Conservation (phyloP, 106 monocot genomes). For the Acorus gramineus region DNA sequence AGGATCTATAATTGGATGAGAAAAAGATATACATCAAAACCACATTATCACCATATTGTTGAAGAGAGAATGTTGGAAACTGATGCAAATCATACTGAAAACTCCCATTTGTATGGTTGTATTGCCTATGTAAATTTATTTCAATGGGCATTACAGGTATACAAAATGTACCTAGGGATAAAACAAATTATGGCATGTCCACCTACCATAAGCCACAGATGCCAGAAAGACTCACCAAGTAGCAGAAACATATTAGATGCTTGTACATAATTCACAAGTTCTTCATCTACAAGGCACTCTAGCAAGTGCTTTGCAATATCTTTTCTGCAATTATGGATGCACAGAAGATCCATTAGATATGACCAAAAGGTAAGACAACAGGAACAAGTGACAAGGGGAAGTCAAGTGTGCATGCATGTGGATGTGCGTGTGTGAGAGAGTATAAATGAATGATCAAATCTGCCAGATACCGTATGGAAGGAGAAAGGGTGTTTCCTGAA, state of each 20-base stretch:
- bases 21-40: background rate
- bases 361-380: background rate
- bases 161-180: no score
- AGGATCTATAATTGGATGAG: conserved; percentile 3
- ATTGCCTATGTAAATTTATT: no score
- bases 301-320: conserved; percentile 12
- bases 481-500: conserved; percentile 1
- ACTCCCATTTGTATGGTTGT: no score
- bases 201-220: background rate
- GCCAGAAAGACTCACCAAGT: background rate
- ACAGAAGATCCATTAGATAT: background rate
- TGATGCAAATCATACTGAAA: no score
- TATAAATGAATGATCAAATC: no score
- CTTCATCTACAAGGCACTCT: conserved; percentile 9
- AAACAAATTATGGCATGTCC: no score
- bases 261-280: conserved; percentile 1
- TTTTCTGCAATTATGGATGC: background rate
- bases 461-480: conserved; percentile 5
- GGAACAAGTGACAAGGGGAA: background rate
- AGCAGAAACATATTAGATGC: conserved; percentile 5
- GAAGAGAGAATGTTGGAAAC: no score
- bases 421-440: no score
- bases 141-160: no score
- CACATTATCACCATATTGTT: no score
- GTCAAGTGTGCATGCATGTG: no score